Conservation (phyloP, 73 alveolate genomes). For the Paramecium caudatum region DNA sequence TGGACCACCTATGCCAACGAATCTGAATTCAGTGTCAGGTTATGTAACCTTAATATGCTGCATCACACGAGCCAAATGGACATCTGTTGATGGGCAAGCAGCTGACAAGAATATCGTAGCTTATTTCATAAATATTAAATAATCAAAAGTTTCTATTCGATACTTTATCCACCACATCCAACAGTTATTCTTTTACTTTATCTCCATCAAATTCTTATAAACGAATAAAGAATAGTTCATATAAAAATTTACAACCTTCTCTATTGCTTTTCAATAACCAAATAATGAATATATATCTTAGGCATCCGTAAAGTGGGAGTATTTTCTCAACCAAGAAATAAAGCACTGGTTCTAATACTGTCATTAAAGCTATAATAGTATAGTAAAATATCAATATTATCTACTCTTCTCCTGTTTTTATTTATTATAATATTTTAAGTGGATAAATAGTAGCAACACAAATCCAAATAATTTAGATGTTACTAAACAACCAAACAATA, state of each 20-base stretch:
- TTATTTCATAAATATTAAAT: slow-evolving; percentile 10
- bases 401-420: not conserved
- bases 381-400: not conserved
- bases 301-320: not conserved
- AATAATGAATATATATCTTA: not conserved
- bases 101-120: slow-evolving; percentile 65
- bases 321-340: not conserved
- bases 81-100: slow-evolving; percentile 69
- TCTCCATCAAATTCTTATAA: not conserved
- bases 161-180: slow-evolving; percentile 37
- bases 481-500: not conserved
- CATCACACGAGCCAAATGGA: slow-evolving; percentile 54
- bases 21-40: slow-evolving; percentile 66
- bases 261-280: not conserved
- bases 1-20: slow-evolving; percentile 76
- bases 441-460: not conserved
- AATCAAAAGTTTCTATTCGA: slow-evolving; percentile 37
- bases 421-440: too few relatives aligned
- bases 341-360: not conserved
- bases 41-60: not conserved
- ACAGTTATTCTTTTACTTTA: not conserved
- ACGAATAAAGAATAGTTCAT: not conserved
- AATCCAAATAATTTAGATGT: not conserved
- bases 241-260: not conserved
- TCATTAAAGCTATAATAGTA: not conserved